Base-by-base conservation (phyloP, 768 basidiomycete species). In the Sporobolomyces phaffii region DNA sequence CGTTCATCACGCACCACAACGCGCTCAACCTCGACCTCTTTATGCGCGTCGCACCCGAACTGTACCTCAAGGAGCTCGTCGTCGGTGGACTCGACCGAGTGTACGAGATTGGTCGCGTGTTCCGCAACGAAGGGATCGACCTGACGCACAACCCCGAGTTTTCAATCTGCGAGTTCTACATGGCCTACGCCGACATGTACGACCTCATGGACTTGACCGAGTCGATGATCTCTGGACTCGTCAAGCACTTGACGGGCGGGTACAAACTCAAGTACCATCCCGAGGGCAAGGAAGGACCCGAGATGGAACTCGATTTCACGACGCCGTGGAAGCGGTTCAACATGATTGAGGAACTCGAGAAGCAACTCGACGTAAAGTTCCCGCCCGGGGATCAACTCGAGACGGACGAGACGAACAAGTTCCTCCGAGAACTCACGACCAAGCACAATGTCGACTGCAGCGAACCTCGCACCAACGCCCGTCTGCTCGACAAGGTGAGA, bases 181-280 rank as follows among this genome's bases (percentile, higher is more conserved):
- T 99, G 94, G 94, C 96, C 34, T 98, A 97, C 74, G 96, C 96
- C 64, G 96, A 98, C 78, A 93, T 94, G 92, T 88, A 90, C 80
- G 96, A 98, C 76, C 64, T 98, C 64, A 97, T 99, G 94, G 96
- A 97, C 45, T 83, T 98, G 63, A 99, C 96, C 20, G 96, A 99
- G 79, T 79, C 80, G 47, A 82, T 99, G 81, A 77, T 98, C 22
- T 89, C 92, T 75, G 90, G 92, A 11, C 80, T 99, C 79, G 94
- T 98, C 76, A 89, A 87, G 83, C 84, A 82, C 75, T 77, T 98
- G 62, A 93, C 85, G 0, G 84, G 85, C 44, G 91, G 91, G 24
- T 91, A 90, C 47, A 86, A 84, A 74, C 76, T 98, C 66, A 82
- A 80, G 36, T 98, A 86, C 81, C 91, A 97, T 77, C 96, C 96